Evolutionary conservation across 805 yeast genomes (phyloP), one percentile per base, ranked within the genome.

Genomic region (Lipomyces anomalus): DNA sequence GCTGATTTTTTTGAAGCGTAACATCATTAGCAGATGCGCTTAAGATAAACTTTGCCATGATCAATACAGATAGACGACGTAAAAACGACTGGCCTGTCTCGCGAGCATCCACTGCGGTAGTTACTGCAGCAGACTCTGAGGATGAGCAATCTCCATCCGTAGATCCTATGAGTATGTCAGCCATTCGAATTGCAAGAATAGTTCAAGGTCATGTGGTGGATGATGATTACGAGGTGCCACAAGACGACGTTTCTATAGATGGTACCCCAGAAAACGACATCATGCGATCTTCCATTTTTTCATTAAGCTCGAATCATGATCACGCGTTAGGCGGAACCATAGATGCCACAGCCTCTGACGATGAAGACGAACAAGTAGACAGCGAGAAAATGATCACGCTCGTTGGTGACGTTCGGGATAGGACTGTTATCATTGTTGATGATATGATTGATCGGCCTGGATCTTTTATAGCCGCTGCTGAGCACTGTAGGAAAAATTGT

Each of bases 371-470:
- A 11, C 70, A 71, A 42, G 70, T 74, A 49, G 69, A 71, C 36
- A 33, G 40, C 26, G 57, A 55, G 35, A 43, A 49, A n/a, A 46
- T 55, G 60, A 92, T 92, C 62, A 92, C 98, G 11, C 74, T 92
- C 46, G 99, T 92, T 37, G 99, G 99, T 51, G 94, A 90, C 63
- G 98, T 92, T 41, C 80, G 84, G 55, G 83, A 80, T 57, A 85
- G 85, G 66, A 84, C 95, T 4, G 97, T 97, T 17, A 85, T 92
- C 56, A 84, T 92, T 49, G 73, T 92, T 48, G 99, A 92, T 68
- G 99, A 92, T 64, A 86, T 92, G 94, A 83, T 92, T 59, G 98
- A 92, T 64, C 87, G 92, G 63, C 96, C 96, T 37, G 81, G 82
- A 53, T 80, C 95, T 6, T 90, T 89, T 63, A 84, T 92, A 53